phyloP scores from a whole-genome alignment of 805 yeast genomes.

The Pichia occidentalis region DNA sequence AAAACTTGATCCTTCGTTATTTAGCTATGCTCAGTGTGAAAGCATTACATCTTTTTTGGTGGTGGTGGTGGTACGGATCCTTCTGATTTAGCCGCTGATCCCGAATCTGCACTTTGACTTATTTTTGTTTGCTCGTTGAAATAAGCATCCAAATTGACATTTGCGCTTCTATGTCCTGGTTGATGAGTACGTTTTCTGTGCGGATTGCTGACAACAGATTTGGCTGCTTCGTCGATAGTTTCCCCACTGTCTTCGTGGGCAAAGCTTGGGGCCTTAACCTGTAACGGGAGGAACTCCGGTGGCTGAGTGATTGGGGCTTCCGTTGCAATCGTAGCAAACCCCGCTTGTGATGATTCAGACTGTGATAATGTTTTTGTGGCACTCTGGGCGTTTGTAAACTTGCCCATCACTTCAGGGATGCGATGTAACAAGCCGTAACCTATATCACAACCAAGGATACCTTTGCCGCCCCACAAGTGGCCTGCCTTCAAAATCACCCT shows the following conservation, averaged over 20 bases:
- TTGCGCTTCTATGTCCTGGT: constrained; percentile 5
- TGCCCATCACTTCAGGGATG: constrained; percentile 56
- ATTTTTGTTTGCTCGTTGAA: constrained; percentile 37
- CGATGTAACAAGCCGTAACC: constrained; percentile 84
- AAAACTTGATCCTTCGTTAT: not conserved
- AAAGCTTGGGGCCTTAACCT: constrained; percentile 9
- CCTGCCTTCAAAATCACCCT: constrained; percentile 64
- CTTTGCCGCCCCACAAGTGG: constrained; percentile 77
- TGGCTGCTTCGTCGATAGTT: constrained; percentile 10
- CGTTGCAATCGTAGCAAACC: not conserved
- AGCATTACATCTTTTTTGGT: constrained; percentile 1
- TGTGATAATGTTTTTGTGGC: constrained; percentile 18
- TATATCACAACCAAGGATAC: constrained; percentile 87
- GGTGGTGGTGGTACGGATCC: constrained; percentile 9
- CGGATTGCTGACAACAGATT: constrained; percentile 4
- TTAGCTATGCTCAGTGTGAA: not conserved
- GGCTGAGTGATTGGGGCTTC: constrained; percentile 5
- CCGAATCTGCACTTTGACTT: constrained; percentile 34
- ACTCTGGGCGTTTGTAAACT: constrained; percentile 17
- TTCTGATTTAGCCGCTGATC: not conserved
- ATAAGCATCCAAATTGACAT: constrained; percentile 31
- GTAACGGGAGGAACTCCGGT: constrained; percentile 9
- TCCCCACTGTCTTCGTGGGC: constrained; percentile 1
- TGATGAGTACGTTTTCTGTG: constrained; percentile 5
- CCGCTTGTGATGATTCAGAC: not conserved